Conservation (phyloP, 202 grass and related monocot genomes). For the Schoenoplectus tabernaemontani region DNA sequence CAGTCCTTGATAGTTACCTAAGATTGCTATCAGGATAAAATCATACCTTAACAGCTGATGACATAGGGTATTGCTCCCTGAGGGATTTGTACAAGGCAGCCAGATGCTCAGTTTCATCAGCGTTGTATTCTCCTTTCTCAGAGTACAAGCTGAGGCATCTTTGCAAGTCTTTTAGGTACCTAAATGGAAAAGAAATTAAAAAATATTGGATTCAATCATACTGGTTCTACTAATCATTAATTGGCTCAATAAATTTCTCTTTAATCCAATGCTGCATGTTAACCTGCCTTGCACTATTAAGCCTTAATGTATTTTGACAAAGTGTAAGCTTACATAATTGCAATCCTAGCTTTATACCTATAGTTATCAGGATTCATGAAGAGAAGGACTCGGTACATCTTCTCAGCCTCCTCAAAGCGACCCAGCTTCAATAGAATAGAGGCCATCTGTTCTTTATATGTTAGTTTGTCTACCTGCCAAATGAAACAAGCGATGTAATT, state of each 20-base stretch:
- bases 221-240: background rate
- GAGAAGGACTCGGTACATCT: conserved; percentile 72
- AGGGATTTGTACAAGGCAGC: conserved; percentile 73
- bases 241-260: background rate
- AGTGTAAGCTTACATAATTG: background rate
- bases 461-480: conserved; percentile 79
- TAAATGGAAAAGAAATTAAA: conserved; percentile 34
- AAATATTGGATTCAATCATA: background rate
- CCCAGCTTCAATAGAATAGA: conserved; percentile 69
- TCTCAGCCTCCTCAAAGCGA: conserved; percentile 67
- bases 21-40: background rate
- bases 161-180: conserved; percentile 87
- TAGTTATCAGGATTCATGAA: conserved; percentile 99
- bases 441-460: conserved; percentile 97
- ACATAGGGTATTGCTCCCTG: conserved; percentile 74
- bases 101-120: conserved; percentile 63
- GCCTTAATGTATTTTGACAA: background rate
- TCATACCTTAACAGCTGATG: conserved; percentile 96
- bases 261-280: background rate
- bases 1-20: background rate
- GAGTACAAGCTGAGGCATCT: conserved; percentile 79
- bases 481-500: conserved; percentile 25
- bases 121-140: conserved; percentile 71
- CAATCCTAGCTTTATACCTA: conserved; percentile 39
- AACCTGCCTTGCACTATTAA: background rate